Percentiles rank a stretch among this genome's conserved stretches.
These are phyloP conservation scores for Nemania bipapillata DNA, from an alignment of 2,329 filamentous ascomycete species.

Conservation along the genomic window DNA sequence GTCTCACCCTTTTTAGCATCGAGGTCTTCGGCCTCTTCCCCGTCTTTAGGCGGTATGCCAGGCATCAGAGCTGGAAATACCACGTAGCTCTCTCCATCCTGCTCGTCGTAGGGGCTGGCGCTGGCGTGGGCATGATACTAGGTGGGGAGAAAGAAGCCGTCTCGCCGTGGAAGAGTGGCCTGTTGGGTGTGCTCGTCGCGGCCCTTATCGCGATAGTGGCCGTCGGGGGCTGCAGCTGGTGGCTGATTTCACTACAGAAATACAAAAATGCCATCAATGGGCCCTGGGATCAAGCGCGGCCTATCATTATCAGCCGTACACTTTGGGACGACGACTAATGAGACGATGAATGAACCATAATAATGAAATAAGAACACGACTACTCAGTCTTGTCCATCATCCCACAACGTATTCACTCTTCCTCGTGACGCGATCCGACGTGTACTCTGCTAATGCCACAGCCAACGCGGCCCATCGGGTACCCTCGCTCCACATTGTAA, in stretches of 20 bases:
- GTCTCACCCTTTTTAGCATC: slow-evolving; percentile 92
- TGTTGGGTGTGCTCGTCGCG: slow-evolving; percentile 80
- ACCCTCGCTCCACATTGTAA: not conserved
- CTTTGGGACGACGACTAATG: slow-evolving; percentile 61
- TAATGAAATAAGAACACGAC: not conserved
- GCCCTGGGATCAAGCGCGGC: slow-evolving; percentile 95
- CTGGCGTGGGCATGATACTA: slow-evolving; percentile 75
- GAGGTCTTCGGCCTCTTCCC: slow-evolving; percentile 97
- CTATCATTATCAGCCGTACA: slow-evolving; percentile 78
- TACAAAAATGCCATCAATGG: slow-evolving; percentile 99
- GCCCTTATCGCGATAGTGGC: slow-evolving; percentile 77
- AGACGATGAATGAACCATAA: not conserved
- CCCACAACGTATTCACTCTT: not conserved
- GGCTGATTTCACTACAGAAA: slow-evolving; percentile 95
- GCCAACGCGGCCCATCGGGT: too few relatives aligned
- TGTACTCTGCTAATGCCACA: not conserved
- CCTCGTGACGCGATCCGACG: not conserved
- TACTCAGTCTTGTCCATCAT: not conserved
- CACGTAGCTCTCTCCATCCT: slow-evolving; percentile 80
- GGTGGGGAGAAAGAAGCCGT: slow-evolving; percentile 56
- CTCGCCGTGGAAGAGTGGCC: slow-evolving; percentile 64
- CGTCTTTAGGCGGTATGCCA: slow-evolving; percentile 91
- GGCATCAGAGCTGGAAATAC: slow-evolving; percentile 82
- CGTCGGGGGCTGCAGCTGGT: slow-evolving; percentile 97
- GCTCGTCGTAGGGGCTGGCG: slow-evolving; percentile 82